Evolutionary conservation across 140 eudicot genomes (phyloP), one percentile per base, ranked within the genome.

Genomic region (Anethum foeniculum): DNA sequence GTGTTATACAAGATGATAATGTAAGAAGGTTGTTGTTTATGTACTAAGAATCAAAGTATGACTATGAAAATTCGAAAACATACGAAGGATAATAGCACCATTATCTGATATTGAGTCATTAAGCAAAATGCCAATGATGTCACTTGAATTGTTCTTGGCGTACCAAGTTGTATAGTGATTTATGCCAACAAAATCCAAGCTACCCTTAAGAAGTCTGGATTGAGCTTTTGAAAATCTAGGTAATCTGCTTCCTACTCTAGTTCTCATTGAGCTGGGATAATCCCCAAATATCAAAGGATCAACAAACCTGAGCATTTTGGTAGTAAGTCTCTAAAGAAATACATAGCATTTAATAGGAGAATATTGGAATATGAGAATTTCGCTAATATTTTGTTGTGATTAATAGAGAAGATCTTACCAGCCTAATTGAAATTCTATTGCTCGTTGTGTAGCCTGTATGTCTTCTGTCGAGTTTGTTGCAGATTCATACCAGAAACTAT

Each of bases 171-270:
- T 94, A 82, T 94, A 94, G 81, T 94, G 98, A 83, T 94, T 94
- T 43, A 94, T 88, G 68, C 98, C 98, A 36, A 94, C 90, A 52
- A 92, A 94, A 82, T 92, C 97, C n/a, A 87, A 62, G 4, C 96
- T 85, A 16, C 96, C 96, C 85, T 90, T 92, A 18, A 94, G 73
- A 67, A 85, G 89, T 21, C 79, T 74, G 16, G 96, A 86, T 80
- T 92, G 86, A 19, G 30, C 43, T 39, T 39, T 6, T 2, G 96
- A 73, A 85, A 94, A 92, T 81, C 30, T 89, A 38, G 97, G 98
- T 84, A 94, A 79, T 27, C 97, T 79, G 75, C 76, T 86, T 78
- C 92, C 96, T 8, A 90, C 95, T 82, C 97, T 93, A 6, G 81
- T 84, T 83, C 83, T 90, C 98, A 93, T 91, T 19, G 92, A 81